A percentile compares a stretch with the other conserved stretches of the same genome.
These are phyloP conservation scores for Ammopiptanthus mongolicus DNA, from an alignment of 306 rosid genomes.

Conservation along the genomic window DNA sequence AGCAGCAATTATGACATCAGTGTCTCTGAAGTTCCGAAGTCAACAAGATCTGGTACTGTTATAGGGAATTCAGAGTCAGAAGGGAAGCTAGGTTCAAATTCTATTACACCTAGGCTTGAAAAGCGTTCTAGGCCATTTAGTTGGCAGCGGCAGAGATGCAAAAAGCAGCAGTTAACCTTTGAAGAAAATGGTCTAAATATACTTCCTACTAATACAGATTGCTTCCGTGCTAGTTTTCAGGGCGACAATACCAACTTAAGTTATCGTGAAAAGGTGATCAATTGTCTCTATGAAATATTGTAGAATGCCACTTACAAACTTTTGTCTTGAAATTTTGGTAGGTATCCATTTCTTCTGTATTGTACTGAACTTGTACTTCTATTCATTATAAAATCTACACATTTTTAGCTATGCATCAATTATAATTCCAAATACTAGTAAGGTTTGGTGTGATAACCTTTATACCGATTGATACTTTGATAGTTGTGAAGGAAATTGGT, in stretches of 20 bases:
- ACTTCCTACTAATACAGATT: slow-evolving; percentile 13
- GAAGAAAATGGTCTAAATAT: slow-evolving; percentile 23
- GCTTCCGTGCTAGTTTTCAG: slow-evolving; percentile 25
- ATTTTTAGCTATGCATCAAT: neutral
- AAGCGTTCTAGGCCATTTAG: slow-evolving; percentile 68
- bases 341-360: neutral
- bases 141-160: slow-evolving; percentile 60
- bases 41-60: slow-evolving; percentile 8
- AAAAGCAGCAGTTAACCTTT: slow-evolving; percentile 32
- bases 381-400: neutral
- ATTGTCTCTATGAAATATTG: slow-evolving; percentile 13
- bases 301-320: neutral
- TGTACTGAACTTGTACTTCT: neutral
- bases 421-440: neutral
- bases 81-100: slow-evolving; percentile 25
- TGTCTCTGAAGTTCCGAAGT: slow-evolving; percentile 25
- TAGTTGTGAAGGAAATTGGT: no score
- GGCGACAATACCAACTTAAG: slow-evolving; percentile 18
- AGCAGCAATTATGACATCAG: slow-evolving; percentile 9
- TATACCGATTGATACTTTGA: no score
- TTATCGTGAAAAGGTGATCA: slow-evolving; percentile 40
- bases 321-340: neutral
- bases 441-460: neutral
- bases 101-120: slow-evolving; percentile 23
- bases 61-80: slow-evolving; percentile 16